These are phyloP conservation scores for Starmerella powellii DNA, from an alignment of 805 yeast species.

Conservation along the genomic window DNA sequence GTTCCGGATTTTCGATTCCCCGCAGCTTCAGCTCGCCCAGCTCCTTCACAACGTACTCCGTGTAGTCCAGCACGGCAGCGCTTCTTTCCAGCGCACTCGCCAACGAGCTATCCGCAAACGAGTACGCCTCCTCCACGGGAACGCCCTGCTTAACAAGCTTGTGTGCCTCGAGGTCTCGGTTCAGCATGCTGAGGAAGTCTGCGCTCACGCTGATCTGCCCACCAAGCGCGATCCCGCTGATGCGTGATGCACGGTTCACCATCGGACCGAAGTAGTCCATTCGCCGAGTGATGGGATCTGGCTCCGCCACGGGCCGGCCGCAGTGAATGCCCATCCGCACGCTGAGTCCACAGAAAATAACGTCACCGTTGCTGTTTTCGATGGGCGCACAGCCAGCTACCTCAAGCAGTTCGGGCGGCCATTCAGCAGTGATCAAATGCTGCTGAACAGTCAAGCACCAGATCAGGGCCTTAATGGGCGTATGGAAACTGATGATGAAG, in stretches of 20 bases:
- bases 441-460: conserved; percentile 94
- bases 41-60: conserved; percentile 55
- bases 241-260: conserved; percentile 91
- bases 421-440: conserved; percentile 69
- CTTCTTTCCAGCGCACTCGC: conserved; percentile 23
- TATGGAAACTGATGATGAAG: conserved; percentile 92
- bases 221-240: conserved; percentile 91
- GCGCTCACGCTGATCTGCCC: conserved; percentile 88
- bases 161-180: conserved; percentile 37
- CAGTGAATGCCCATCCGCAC: conserved; percentile 98
- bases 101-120: conserved; percentile 7
- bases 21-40: conserved; percentile 83
- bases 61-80: conserved; percentile 38
- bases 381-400: conserved; percentile 76
- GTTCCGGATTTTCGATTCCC: conserved; percentile 89
- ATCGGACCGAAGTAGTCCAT: conserved; percentile 99
- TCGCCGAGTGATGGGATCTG: conserved; percentile 86
- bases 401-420: conserved; percentile 88
- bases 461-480: conserved; percentile 74
- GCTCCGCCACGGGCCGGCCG: conserved; percentile 95
- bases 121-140: conserved; percentile 13
- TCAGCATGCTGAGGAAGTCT: conserved; percentile 66
- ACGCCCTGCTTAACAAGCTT: conserved; percentile 16
- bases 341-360: conserved; percentile 74
- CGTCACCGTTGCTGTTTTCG: conserved; percentile 44